Evolutionary conservation across 176 grass and related monocot species (phyloP).

Genomic region (Thinopyrum elongatum): DNA sequence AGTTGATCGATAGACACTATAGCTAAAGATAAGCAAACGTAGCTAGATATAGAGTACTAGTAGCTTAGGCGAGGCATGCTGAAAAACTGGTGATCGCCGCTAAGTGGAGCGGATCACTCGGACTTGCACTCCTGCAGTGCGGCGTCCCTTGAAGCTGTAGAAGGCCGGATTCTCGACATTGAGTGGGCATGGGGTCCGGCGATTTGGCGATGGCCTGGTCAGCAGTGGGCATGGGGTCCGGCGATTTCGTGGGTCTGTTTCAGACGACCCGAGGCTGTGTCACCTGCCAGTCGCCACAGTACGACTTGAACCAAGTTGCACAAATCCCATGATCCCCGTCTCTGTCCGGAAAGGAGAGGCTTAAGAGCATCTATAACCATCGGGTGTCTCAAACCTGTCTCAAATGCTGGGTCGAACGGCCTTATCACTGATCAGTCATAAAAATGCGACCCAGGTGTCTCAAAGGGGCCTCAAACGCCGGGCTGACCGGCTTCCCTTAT

Average conservation of each 20-base stretch:
- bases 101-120: not conserved
- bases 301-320: not conserved
- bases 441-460: no score
- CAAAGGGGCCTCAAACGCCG: no score
- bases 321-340: not conserved
- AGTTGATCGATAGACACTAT: not conserved
- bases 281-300: not conserved
- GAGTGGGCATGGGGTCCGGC: not conserved
- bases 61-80: not conserved
- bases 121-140: not conserved
- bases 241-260: not conserved
- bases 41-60: not conserved
- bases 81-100: not conserved
- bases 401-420: no score
- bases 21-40: not conserved
- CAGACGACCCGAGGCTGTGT: not conserved
- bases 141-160: conserved; percentile 15
- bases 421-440: no score
- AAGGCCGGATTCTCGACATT: not conserved
- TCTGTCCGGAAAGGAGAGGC: not conserved
- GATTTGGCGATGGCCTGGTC: not conserved
- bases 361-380: no score
- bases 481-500: no score
- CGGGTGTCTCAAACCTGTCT: no score
- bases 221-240: not conserved